These are phyloP conservation scores for Schizochytrium sp. DNA, from an alignment of 108 stramenopile species.

Conservation along the genomic window DNA sequence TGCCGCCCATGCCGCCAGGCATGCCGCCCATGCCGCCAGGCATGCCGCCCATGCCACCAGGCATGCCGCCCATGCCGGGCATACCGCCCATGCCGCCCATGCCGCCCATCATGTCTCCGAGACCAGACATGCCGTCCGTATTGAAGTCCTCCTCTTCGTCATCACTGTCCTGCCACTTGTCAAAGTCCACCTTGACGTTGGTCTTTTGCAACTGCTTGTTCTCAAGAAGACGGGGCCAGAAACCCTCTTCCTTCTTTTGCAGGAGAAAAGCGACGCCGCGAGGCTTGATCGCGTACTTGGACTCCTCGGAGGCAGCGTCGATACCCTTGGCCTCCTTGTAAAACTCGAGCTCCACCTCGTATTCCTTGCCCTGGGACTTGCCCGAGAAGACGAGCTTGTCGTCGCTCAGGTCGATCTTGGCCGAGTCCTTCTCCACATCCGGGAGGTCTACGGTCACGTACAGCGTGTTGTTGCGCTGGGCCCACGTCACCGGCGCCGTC, in stretches of 20 bases:
- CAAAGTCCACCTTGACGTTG: conserved; percentile 26
- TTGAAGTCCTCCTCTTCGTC: conserved; percentile 38
- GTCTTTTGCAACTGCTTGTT: conserved; percentile 49
- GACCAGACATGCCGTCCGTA: background rate
- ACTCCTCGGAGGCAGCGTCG: conserved; percentile 20
- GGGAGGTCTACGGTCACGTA: conserved; percentile 40
- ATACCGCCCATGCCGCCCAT: conserved; percentile 30
- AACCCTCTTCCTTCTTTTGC: conserved; percentile 41
- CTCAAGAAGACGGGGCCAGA: conserved; percentile 49
- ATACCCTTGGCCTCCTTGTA: conserved; percentile 26
- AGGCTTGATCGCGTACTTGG: conserved; percentile 46
- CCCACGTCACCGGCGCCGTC: conserved; percentile 51
- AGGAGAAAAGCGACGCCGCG: conserved; percentile 42
- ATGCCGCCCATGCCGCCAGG: conserved; percentile 20
- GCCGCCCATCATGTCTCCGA: conserved; percentile 35
- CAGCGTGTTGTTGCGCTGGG: conserved; percentile 47
- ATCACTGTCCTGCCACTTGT: conserved; percentile 20
- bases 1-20: conserved; percentile 13
- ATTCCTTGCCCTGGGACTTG: conserved; percentile 35
- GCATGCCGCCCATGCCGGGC: conserved; percentile 38
- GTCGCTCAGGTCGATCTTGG: conserved; percentile 38
- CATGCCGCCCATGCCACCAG: conserved; percentile 33
- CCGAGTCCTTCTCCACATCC: conserved; percentile 41
- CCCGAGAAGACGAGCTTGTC: conserved; percentile 40
- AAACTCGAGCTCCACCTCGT: conserved; percentile 37